These are phyloP conservation scores for Umbellularia californica DNA, from an alignment of 164 flowering plant species.

Conservation along the genomic window DNA sequence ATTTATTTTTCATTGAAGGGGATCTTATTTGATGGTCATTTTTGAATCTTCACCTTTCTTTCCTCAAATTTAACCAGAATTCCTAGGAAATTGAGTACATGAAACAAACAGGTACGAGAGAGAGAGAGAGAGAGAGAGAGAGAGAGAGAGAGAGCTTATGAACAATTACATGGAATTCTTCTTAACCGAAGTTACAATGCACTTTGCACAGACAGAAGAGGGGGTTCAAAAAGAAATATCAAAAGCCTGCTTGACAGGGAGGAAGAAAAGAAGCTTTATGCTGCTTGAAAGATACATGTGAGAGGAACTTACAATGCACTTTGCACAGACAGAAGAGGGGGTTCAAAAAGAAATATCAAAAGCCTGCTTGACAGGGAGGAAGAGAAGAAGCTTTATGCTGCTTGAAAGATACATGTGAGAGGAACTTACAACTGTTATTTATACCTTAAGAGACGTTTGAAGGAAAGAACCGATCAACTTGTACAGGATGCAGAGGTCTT, in stretches of 20 bases:
- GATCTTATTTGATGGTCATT: too few relatives aligned
- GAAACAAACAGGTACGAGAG: too few relatives aligned
- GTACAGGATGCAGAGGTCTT: conserved; percentile 18
- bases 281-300: too few relatives aligned
- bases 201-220: background rate
- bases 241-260: background rate
- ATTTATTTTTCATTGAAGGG: too few relatives aligned
- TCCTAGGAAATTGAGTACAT: too few relatives aligned
- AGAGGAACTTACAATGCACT: background rate
- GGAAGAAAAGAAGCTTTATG: background rate
- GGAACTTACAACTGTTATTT: background rate
- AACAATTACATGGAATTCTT: background rate
- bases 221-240: background rate
- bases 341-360: background rate
- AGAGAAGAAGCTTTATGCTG: background rate
- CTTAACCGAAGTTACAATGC: background rate
- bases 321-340: background rate
- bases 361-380: background rate
- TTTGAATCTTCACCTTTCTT: too few relatives aligned
- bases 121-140: too few relatives aligned
- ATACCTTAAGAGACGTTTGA: conserved; percentile 3
- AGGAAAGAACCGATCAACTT: conserved; percentile 1
- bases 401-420: conserved; percentile 4
- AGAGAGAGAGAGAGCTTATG: background rate
- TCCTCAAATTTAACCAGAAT: too few relatives aligned